Evolutionary conservation across 1,284 basidiomycete species (phyloP), one percentile per base, ranked within the genome.

Genomic region (Melampsora occidentalis): DNA sequence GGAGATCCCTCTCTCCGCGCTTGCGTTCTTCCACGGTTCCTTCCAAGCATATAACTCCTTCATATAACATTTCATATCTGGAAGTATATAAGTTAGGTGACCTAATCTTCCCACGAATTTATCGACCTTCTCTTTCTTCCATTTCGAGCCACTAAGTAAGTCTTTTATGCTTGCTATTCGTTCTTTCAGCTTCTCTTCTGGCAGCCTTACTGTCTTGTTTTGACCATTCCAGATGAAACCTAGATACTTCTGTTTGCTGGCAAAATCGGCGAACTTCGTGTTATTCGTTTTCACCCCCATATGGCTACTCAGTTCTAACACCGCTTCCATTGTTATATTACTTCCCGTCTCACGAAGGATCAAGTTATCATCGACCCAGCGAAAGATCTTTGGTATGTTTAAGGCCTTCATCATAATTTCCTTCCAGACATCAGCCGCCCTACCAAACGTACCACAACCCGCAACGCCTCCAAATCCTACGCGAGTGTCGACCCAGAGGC

Each of bases 11-110:
- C 66, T n/a, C n/a, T 18, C 3, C 1, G 66, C 66, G 2, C 7
- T 7, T 10, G 12, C 6, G 18, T 22, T 68, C 31, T 6, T 5
- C 66, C 66, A 68, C 2, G 20, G 22, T 5, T 51, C 48, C 6
- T 53, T 7, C 68, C 48, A 57, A 1, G 18, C 16, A 18, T 69
- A 59, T 14, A 69, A 33, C 1, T 20, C 20, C 9, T 28, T 28
- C 20, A 69, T 39, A 39, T 51, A 69, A 5, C 39, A 69, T 49
- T 57, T 69, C 49, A 69, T 14, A 0, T 61, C 25, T 9, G 69
- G 69, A 5, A 69, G 18, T 0, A 69, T 49, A 28, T 49, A 53
- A 7, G 66, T 16, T 51, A 22, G 2, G 18, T 69, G 69, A 0
- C n/a, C 39, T 0, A 61, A n/a, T 25, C 33, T 22, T 22, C 53